Evolutionary conservation across 1,284 basidiomycete genomes (phyloP), one percentile per base, ranked within the genome.

Genomic region (Kalmanozyma brasiliensis): DNA sequence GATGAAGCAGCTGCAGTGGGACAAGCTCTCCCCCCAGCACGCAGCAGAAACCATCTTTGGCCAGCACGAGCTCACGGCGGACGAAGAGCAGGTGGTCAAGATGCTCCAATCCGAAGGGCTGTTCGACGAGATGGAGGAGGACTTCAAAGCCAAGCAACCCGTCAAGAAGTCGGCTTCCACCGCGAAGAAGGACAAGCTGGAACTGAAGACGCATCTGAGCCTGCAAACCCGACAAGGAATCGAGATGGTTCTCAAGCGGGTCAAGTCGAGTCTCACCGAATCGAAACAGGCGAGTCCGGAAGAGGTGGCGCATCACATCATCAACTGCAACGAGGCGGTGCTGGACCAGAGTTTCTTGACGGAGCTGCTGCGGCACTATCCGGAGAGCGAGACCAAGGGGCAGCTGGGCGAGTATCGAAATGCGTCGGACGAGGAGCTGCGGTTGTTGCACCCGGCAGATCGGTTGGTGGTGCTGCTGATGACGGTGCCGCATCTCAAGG

Each of bases 1-100:
- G 85, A 94, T 98, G 91, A 98, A 98, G 83, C 94, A 98, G 83
- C 85, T 98, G 44, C 95, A 98, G 80, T 98, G 96, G 95, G 95
- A 98, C 82, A 98, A 98, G 82, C 74, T 82, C 8, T 73, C 76
- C 22, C 72, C 80, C 3, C 77, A 80, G 40, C 80, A 82, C 49
- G 80, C 80, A 1, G 77, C 79, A 13, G 78, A 77, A 49, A 82
- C 80, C 20, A 71, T 82, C 34, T 82, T 79, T 71, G 79, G 74
- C 11, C 58, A 73, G 48, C 60, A 66, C 20, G 49, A 64, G 35
- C 32, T 71, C 20, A 64, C 60, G 13, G 61, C 56, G 9, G 67
- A 73, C 33, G 80, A 82, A 46, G 56, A 59, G 49, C 16, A 47
- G 26, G 38, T 81, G 20, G 68, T 74, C 38, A 55, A 61, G 44